Evolutionary conservation across 176 grass and related monocot species (phyloP).

Genomic region (Secale cereale): DNA sequence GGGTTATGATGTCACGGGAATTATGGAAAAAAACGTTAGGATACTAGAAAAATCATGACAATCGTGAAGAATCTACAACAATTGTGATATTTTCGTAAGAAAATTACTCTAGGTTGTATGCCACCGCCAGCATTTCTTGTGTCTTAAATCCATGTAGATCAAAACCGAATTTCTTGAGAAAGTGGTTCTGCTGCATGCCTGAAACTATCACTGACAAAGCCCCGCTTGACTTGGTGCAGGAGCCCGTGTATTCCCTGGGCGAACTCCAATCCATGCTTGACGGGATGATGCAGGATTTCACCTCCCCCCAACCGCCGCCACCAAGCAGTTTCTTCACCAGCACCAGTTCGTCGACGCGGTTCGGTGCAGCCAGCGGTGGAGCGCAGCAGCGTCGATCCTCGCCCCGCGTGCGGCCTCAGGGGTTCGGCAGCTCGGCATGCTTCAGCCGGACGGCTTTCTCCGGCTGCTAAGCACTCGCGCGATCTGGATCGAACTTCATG

Average conservation of each 20-base stretch:
- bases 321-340: slow-evolving; percentile 18
- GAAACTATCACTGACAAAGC: background rate
- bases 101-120: background rate
- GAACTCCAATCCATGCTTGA: slow-evolving; percentile 71
- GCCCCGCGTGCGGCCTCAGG: slow-evolving; percentile 1
- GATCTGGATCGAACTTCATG: background rate
- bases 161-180: background rate
- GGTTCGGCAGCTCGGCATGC: slow-evolving; percentile 14
- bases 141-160: background rate
- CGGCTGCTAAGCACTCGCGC: background rate
- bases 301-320: background rate
- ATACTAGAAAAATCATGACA: background rate
- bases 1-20: background rate
- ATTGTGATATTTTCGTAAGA: background rate
- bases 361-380: background rate
- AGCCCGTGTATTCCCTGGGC: slow-evolving; percentile 47
- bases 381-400: background rate
- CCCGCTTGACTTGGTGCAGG: slow-evolving; percentile 25
- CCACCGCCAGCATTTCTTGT: background rate
- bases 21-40: background rate
- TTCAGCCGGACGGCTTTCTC: slow-evolving; percentile 39
- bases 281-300: slow-evolving; percentile 59
- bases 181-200: background rate
- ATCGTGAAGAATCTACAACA: background rate
- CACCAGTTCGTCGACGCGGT: background rate